These are phyloP conservation scores for Macaranga tanarius DNA, from an alignment of 441 rosid genomes.

Conservation along the genomic window DNA sequence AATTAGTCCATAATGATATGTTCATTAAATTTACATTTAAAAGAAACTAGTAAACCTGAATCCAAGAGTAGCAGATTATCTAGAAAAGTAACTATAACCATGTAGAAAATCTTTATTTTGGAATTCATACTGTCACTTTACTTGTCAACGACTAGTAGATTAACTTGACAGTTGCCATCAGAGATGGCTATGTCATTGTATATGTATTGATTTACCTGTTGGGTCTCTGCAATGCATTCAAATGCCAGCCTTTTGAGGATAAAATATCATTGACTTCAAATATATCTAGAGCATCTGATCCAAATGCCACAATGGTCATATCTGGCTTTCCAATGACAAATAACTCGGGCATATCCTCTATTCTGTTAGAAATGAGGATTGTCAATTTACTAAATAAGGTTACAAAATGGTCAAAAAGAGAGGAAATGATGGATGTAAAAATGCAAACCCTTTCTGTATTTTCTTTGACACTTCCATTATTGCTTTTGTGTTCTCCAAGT, in stretches of 20 bases:
- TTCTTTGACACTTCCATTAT: slow-evolving; percentile 81
- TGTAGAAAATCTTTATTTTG: slow-evolving; percentile 5
- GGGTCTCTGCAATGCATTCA: slow-evolving; percentile 93
- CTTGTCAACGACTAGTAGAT: neutral
- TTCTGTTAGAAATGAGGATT: slow-evolving; percentile 38
- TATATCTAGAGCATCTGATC: slow-evolving; percentile 66
- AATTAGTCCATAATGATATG: slow-evolving; percentile 19
- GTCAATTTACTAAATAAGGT: slow-evolving; percentile 12
- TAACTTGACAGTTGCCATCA: neutral
- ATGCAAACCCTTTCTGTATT: slow-evolving; percentile 62
- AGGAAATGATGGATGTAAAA: slow-evolving; percentile 8
- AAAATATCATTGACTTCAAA: slow-evolving; percentile 93
- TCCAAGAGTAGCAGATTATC: neutral
- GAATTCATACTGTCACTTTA: neutral
- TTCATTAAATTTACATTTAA: neutral
- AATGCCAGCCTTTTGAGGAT: slow-evolving; percentile 94
- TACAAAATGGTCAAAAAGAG: slow-evolving; percentile 12
- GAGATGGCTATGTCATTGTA: neutral
- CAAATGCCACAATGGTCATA: slow-evolving; percentile 89
- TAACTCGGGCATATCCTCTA: slow-evolving; percentile 68
- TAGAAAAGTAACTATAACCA: neutral
- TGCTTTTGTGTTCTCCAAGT: slow-evolving; percentile 66
- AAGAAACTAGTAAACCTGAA: neutral
- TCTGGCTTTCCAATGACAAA: slow-evolving; percentile 84
- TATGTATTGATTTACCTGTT: slow-evolving; percentile 50